Base-by-base conservation (phyloP, 2,329 filamentous ascomycete genomes). In the Exophiala phaeomuriformis region DNA sequence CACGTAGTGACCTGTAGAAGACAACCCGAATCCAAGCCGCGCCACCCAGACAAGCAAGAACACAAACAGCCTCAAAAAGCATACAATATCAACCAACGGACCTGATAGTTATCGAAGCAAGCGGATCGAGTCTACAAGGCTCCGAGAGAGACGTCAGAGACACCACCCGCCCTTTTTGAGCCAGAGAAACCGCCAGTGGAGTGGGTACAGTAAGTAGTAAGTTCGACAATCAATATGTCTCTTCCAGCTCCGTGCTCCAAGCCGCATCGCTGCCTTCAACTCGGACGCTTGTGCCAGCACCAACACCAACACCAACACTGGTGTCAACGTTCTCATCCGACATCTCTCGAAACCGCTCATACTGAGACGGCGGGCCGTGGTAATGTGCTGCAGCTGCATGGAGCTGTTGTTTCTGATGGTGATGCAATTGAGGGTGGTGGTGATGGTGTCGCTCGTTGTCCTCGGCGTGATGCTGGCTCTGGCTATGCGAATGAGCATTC, bases 181-280 rank as follows among this genome's bases (percentile, higher is more conserved):
- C 19, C 19, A 19, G 19, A 19, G 19, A 19, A 19, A 19, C 19
- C 19, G 19, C 19, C 19, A 19, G 19, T 19, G 19, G 19, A 19
- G 19, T 19, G 19, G 19, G 19, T 19, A 19, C 19, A 19, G 19
- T 19, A 19, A 19, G 19, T 19, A 35, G 10, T 35, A 35, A 35
- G 39, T 3, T 27, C 3, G 12, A 31, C 9, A 10, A 28, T 59
- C 56, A 63, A 49, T 61, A 63, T 7, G 56, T 61, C 58, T 63
- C 61, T 42, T 62, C 60, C 48, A 59, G 42, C 52, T 63, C 61
- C 0, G 60, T 62, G 48, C 54, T 62, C 61, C 61, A 63, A 1
- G 60, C 60, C n/a, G 52, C 55, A 29, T 63, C 61, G 40, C 60
- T 63, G 30, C 55, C 61, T 19, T 63, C 56, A 3, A 61, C 48